Percentiles rank a stretch among this genome's conserved stretches.
phyloP scores from a whole-genome alignment of 352 stramenopile species.

The Pythium catenulatum region DNA sequence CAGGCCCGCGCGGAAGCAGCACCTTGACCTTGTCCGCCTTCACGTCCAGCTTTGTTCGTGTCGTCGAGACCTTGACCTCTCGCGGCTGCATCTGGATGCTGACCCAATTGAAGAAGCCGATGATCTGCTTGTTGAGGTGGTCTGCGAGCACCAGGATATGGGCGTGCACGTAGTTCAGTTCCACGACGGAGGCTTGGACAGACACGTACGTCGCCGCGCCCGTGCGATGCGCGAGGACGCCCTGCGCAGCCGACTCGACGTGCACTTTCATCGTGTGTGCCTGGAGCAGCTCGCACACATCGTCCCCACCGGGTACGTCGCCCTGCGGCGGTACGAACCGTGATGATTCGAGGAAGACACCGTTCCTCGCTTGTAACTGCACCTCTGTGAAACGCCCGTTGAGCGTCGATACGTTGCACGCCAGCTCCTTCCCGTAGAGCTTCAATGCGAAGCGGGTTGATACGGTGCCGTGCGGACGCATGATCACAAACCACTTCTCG shows the following conservation, averaged over 20 bases:
- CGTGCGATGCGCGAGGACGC: constrained; percentile 69
- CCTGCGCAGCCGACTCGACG: constrained; percentile 71
- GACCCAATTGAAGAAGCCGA: constrained; percentile 82
- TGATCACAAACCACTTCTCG: constrained; percentile 78
- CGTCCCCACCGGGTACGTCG: constrained; percentile 47
- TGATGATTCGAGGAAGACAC: constrained; percentile 70
- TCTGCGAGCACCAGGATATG: constrained; percentile 72
- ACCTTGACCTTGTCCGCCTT: constrained; percentile 67
- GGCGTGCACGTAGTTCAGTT: constrained; percentile 80
- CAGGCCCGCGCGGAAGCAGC: constrained; percentile 70
- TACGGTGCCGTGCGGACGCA: constrained; percentile 69
- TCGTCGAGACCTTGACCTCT: constrained; percentile 56
- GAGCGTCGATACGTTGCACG: constrained; percentile 70
- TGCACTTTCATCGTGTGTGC: constrained; percentile 59
- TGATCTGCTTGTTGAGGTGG: constrained; percentile 78
- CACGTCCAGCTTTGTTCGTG: constrained; percentile 80
- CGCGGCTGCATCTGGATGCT: constrained; percentile 72
- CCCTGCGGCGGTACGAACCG: constrained; percentile 50
- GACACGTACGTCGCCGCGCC: constrained; percentile 70
- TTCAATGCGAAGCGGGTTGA: constrained; percentile 70
- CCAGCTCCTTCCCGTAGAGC: constrained; percentile 66
- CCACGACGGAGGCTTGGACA: constrained; percentile 66
- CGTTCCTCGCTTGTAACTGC: constrained; percentile 66
- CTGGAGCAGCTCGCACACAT: constrained; percentile 71
- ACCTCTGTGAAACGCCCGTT: constrained; percentile 61